These are phyloP conservation scores for Plasmodium inui DNA, from an alignment of 169 alveolate species.

Conservation along the genomic window DNA sequence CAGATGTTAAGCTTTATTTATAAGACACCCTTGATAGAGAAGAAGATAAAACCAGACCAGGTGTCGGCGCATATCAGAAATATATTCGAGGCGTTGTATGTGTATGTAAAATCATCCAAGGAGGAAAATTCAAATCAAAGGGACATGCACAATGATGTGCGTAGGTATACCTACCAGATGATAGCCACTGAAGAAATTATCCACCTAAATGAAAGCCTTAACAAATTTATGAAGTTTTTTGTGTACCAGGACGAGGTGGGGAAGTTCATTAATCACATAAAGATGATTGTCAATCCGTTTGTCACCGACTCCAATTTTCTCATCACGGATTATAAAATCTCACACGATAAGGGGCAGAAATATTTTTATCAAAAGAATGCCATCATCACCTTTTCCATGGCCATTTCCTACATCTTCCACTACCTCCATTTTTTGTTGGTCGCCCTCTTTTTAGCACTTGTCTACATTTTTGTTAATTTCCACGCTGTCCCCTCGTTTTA, in stretches of 20 bases:
- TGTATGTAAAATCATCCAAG: conserved; percentile 23
- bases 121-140: not conserved
- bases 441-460: conserved; percentile 5
- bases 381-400: conserved; percentile 52
- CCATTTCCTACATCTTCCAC: conserved; percentile 53
- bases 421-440: conserved; percentile 46
- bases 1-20: conserved; percentile 4
- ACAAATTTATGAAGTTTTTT: conserved; percentile 55
- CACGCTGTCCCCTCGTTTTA: conserved; percentile 22
- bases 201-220: conserved; percentile 15
- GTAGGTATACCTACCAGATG: not conserved
- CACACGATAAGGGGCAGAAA: conserved; percentile 54
- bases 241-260: conserved; percentile 42
- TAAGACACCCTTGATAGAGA: conserved; percentile 37
- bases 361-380: conserved; percentile 41
- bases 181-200: conserved; percentile 2
- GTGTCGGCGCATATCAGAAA: not conserved
- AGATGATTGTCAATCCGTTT: conserved; percentile 15
- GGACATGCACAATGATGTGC: not conserved
- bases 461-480: conserved; percentile 40
- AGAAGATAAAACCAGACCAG: conserved; percentile 23
- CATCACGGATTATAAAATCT: conserved; percentile 41
- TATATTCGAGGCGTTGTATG: conserved; percentile 40
- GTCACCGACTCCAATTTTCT: conserved; percentile 34
- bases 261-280: conserved; percentile 44